A percentile compares a stretch with the other conserved stretches of the same genome.
These are phyloP conservation scores for Periconia sp. DNA, from an alignment of 2,329 filamentous ascomycete genomes.

Conservation along the genomic window DNA sequence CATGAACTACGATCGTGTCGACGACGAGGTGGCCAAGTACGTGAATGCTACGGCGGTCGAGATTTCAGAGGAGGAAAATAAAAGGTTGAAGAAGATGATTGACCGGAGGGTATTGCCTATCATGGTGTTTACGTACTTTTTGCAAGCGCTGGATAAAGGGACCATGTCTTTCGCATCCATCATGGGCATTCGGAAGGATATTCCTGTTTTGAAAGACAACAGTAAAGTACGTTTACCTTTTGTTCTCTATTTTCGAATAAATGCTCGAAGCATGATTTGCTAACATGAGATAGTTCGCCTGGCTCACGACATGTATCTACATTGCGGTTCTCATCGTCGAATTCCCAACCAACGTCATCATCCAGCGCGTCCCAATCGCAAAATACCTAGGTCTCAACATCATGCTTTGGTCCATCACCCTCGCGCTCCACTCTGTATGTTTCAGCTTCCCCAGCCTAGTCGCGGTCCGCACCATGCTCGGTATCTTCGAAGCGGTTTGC, in stretches of 20 bases:
- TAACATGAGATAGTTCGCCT: slow-evolving; percentile 57
- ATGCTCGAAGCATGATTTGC: background rate
- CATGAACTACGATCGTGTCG: slow-evolving; percentile 62
- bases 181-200: slow-evolving; percentile 58
- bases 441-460: slow-evolving; percentile 63
- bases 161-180: slow-evolving; percentile 65
- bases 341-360: slow-evolving; percentile 69
- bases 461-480: slow-evolving; percentile 64
- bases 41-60: slow-evolving; percentile 56
- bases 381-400: slow-evolving; percentile 68
- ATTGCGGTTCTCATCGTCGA: slow-evolving; percentile 71
- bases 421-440: slow-evolving; percentile 64
- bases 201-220: slow-evolving; percentile 30
- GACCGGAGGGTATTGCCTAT: slow-evolving; percentile 67
- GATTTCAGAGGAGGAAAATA: slow-evolving; percentile 62
- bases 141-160: slow-evolving; percentile 68
- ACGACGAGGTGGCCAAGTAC: slow-evolving; percentile 72
- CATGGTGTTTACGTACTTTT: slow-evolving; percentile 74
- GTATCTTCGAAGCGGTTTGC: slow-evolving; percentile 70
- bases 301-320: slow-evolving; percentile 75
- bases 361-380: slow-evolving; percentile 66
- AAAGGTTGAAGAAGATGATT: slow-evolving; percentile 64
- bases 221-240: slow-evolving; percentile 20
- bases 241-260: background rate
- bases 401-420: slow-evolving; percentile 62